These are phyloP conservation scores for Teratosphaeriaceae sp. DNA, from an alignment of 2,329 filamentous ascomycete species.

Conservation along the genomic window DNA sequence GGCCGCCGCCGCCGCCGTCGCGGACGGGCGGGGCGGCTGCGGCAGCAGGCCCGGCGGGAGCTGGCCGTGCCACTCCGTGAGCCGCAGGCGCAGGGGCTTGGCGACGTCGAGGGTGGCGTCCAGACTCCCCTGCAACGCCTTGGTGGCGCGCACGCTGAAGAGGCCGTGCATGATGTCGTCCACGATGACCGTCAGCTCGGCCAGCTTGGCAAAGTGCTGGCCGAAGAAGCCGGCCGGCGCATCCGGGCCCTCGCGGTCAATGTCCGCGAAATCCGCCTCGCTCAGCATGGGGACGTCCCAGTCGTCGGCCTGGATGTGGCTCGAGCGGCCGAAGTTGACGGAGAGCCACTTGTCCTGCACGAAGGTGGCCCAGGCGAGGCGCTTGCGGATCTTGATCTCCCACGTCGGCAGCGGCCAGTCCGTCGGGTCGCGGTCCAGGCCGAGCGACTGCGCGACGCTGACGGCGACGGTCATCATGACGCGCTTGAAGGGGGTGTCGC, in stretches of 20 bases:
- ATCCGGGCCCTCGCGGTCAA: slow-evolving; percentile 12
- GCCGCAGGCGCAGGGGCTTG: slow-evolving; percentile 41
- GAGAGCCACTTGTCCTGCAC: slow-evolving; percentile 61
- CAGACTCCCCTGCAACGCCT: slow-evolving; percentile 39
- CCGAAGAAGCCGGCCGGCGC: slow-evolving; percentile 10
- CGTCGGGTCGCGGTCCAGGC: slow-evolving; percentile 55
- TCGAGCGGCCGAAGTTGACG: slow-evolving; percentile 51
- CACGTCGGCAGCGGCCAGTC: slow-evolving; percentile 56
- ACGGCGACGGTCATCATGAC: slow-evolving; percentile 34
- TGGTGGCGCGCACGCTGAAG: slow-evolving; percentile 26
- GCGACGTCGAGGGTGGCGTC: slow-evolving; percentile 41
- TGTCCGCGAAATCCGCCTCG: slow-evolving; percentile 38
- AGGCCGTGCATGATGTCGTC: slow-evolving; percentile 43
- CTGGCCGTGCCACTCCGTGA: slow-evolving; percentile 45
- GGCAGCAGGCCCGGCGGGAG: slow-evolving; percentile 33
- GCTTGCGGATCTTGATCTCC: slow-evolving; percentile 56
- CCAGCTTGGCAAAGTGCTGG: slow-evolving; percentile 46
- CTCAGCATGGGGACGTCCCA: slow-evolving; percentile 48
- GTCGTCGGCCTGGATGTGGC: slow-evolving; percentile 47
- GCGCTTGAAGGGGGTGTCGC: slow-evolving; percentile 29
- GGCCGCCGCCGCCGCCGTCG: too few species aligned
- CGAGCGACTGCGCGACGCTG: slow-evolving; percentile 52
- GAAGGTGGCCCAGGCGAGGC: slow-evolving; percentile 58
- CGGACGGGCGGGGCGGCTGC: too few species aligned
- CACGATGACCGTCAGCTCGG: slow-evolving; percentile 45